Conservation (phyloP, 352 stramenopile species). For the Phytopythium chamaehyphon region DNA sequence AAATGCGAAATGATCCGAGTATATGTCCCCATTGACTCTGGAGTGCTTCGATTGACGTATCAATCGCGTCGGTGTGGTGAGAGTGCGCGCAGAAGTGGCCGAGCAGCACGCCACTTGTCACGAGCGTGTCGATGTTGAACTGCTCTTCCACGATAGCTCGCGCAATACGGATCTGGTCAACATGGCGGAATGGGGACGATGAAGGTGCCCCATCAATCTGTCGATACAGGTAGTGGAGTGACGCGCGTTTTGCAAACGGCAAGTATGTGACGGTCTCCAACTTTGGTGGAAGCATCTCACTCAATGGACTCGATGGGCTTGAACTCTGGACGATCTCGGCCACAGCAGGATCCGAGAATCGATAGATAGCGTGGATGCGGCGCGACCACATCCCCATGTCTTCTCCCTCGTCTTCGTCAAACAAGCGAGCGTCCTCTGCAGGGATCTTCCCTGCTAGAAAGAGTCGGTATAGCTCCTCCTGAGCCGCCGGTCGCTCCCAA, state of each 20-base stretch:
- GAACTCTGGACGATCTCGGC: conserved; percentile 8
- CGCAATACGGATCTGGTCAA: conserved; percentile 75
- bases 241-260: conserved; percentile 40
- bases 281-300: conserved; percentile 7
- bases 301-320: neutral
- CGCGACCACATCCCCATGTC: conserved; percentile 61
- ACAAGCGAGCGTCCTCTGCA: conserved; percentile 58
- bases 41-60: conserved; percentile 65
- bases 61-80: conserved; percentile 46
- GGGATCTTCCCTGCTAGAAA: conserved; percentile 64
- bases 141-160: conserved; percentile 66
- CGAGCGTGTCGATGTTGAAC: conserved; percentile 68
- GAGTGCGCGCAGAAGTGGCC: conserved; percentile 63
- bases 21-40: conserved; percentile 45
- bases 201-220: conserved; percentile 46
- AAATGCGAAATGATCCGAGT: conserved; percentile 20
- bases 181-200: conserved; percentile 57
- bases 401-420: conserved; percentile 38
- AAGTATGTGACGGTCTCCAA: conserved; percentile 23
- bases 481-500: conserved; percentile 32
- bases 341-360: conserved; percentile 26
- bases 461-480: conserved; percentile 35
- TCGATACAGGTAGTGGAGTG: conserved; percentile 64
- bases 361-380: conserved; percentile 47
- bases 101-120: conserved; percentile 36